phyloP scores from a whole-genome alignment of 2,329 filamentous ascomycete species.

The Penicillium sp. region DNA sequence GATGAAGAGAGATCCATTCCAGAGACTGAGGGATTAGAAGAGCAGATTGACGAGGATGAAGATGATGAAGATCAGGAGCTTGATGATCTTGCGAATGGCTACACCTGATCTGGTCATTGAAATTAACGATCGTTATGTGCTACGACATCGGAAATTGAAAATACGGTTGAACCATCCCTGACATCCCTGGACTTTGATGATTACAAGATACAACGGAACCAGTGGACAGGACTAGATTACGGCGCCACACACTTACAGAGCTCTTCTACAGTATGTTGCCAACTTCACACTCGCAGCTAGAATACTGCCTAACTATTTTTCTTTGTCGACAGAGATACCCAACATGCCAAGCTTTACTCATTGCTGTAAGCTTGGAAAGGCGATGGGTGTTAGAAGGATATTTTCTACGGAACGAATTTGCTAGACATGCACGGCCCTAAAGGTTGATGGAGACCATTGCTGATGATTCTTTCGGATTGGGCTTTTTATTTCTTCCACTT shows the following conservation, averaged over 20 bases:
- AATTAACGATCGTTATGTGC: background rate
- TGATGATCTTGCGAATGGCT: constrained; percentile 4
- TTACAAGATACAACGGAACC: background rate
- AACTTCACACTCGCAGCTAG: background rate
- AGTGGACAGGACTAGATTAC: background rate
- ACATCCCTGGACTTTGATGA: background rate
- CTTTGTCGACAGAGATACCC: background rate
- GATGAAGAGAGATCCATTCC: background rate
- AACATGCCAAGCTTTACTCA: background rate
- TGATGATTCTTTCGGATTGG: background rate
- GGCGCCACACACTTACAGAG: background rate
- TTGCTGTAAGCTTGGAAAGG: background rate
- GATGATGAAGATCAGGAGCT: constrained; percentile 9
- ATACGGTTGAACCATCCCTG: background rate
- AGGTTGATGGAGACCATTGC: background rate
- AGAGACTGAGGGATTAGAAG: background rate
- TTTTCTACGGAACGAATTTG: background rate
- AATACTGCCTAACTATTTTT: background rate
- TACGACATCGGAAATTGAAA: background rate
- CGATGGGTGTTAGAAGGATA: background rate
- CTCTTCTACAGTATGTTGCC: background rate
- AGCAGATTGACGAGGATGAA: background rate
- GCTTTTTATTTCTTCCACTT: background rate
- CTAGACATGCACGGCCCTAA: background rate
- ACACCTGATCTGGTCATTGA: background rate